A percentile compares a stretch with the other conserved stretches of the same genome.
Evolutionary conservation across 2,329 filamentous ascomycete species (phyloP).

Genomic region (Aspergillus niger): DNA sequence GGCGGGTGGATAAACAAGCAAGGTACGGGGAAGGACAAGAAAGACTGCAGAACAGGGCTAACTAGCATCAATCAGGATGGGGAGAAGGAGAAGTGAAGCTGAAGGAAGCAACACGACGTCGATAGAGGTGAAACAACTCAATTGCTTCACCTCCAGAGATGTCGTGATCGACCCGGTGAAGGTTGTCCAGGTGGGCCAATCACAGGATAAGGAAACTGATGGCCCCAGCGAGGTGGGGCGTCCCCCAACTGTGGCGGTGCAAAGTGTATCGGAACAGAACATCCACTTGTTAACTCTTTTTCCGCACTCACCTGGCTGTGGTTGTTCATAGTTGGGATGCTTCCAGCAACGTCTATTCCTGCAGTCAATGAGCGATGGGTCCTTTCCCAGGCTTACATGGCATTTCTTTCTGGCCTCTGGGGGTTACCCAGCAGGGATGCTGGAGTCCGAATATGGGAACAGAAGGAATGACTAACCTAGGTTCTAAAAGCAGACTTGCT

Average conservation of each 20-base stretch:
- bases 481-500: constrained; percentile 36
- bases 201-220: not conserved
- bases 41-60: not conserved
- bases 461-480: constrained; percentile 29
- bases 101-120: not conserved
- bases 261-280: not conserved
- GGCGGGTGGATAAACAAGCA: not conserved
- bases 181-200: not conserved
- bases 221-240: not conserved
- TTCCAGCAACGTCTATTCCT: constrained; percentile 28
- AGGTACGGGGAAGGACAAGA: not conserved
- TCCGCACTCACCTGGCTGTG: constrained; percentile 15
- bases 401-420: not conserved
- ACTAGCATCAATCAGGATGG: not conserved
- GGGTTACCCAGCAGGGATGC: not conserved
- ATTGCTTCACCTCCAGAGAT: constrained; percentile 3
- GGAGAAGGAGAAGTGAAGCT: not conserved
- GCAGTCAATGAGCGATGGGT: constrained; percentile 1
- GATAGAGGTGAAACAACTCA: not conserved
- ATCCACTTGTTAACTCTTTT: not conserved
- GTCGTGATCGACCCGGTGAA: not conserved
- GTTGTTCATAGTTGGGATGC: constrained; percentile 8
- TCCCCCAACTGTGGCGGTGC: constrained; percentile 1
- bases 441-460: too few relatives aligned
- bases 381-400: not conserved